phyloP scores from a whole-genome alignment of 176 grass and related monocot species.

The Triticum urartu region DNA sequence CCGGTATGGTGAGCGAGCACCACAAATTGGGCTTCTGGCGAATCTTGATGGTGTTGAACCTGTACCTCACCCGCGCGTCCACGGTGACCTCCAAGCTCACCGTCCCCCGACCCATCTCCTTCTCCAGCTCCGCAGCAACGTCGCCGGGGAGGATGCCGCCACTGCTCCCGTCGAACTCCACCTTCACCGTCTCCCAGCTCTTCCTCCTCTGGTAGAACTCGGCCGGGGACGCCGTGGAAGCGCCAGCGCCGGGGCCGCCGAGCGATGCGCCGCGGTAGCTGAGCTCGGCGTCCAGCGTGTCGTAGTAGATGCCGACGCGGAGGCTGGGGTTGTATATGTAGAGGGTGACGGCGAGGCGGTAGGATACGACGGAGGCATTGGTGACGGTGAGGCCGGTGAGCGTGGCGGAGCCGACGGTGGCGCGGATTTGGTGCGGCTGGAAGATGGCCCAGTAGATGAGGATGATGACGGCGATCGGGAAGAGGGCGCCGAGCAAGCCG shows the following conservation, averaged over 20 bases:
- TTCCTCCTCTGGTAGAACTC: conserved; percentile 44
- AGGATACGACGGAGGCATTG: conserved; percentile 29
- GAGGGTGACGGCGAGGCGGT: conserved; percentile 42
- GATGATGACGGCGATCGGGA: not conserved
- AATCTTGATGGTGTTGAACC: conserved; percentile 2
- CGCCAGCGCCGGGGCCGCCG: conserved; percentile 19
- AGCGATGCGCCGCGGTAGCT: conserved; percentile 29
- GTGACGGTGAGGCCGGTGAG: conserved; percentile 56
- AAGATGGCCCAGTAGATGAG: conserved; percentile 51
- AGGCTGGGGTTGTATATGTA: conserved; percentile 56
- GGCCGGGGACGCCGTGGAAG: conserved; percentile 13
- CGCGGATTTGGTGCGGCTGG: conserved; percentile 48
- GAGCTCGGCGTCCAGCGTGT: conserved; percentile 43
- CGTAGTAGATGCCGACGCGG: conserved; percentile 65
- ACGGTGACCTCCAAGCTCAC: conserved; percentile 15
- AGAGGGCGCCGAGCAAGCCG: not conserved
- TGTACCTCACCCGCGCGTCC: conserved; percentile 23
- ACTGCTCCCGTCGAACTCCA: conserved; percentile 26
- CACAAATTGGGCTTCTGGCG: not conserved
- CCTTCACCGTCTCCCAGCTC: conserved; percentile 16
- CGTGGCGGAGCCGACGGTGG: conserved; percentile 40
- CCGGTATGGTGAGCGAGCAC: conserved; percentile 9
- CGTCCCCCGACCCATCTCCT: not conserved
- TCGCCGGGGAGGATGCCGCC: not conserved
- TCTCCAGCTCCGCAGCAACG: not conserved